Base-by-base conservation (phyloP, 495 filamentous ascomycete genomes). In the Penicillium antarcticum region DNA sequence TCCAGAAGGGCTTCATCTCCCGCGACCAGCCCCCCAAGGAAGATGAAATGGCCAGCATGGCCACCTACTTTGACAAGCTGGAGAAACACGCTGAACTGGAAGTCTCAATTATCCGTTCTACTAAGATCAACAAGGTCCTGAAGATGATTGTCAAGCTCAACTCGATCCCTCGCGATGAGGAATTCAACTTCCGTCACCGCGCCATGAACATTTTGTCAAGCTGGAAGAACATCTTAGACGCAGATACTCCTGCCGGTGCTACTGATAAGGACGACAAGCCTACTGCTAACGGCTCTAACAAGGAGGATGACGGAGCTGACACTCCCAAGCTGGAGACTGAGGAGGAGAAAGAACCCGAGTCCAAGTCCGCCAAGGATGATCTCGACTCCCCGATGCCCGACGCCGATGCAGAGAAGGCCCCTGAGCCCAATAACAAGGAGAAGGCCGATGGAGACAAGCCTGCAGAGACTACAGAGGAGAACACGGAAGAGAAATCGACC, bases 51-150 rank as follows among this genome's bases (percentile, higher is more conserved):
- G 80, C 80, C 29, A 59, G 66, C 23, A 95, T 96, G 89, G 84
- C 86, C 7, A 82, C 84, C 14, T 91, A 85, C 65, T 76, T 96
- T 40, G 78, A 73, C 23, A 90, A 91, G 64, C 79, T 97, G 5
- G 92, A 97, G 66, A 80, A 71, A 3, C 84, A 87, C 60, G 71
- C 80, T 1, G 88, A 95, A 46, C 80, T 96, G 17, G 92, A 96
- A 55, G 88, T 87, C 12, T 82, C 80, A 56, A 92, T 95, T 56
- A 95, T 97, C 58, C 79, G 84, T 42, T 71, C 66, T 5, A 96
- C 91, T 31, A 95, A 95, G 76, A 95, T 96, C 69, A 88, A 95
- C 79, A 96, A 96, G 71, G 91, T 97, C 8, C 77, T 96, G 40
- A 92, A 90, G 72, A 89, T 83, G 35, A 92, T 97, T 61, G 75